Evolutionary conservation across 129 eudicot species (phyloP).

Genomic region (Ambrosia trifida): DNA sequence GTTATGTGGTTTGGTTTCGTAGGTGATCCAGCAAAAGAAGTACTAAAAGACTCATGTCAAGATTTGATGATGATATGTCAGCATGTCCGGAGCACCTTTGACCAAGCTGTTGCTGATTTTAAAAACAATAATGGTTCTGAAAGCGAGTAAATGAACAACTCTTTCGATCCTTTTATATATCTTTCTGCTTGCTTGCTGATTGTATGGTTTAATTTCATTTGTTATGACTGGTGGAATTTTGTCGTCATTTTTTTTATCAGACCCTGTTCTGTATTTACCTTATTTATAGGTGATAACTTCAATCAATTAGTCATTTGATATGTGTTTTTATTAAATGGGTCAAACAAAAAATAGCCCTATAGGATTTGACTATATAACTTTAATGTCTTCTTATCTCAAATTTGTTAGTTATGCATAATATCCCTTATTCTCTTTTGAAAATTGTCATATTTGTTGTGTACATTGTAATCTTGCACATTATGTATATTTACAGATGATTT

Average conservation of each 20-base stretch:
- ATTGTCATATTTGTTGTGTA: too few relatives aligned
- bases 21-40: slow-evolving; percentile 88
- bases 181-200: background rate
- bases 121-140: slow-evolving; percentile 41
- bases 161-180: background rate
- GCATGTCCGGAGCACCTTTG: slow-evolving; percentile 72
- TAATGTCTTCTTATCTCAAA: too few relatives aligned
- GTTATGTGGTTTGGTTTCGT: slow-evolving; percentile 13
- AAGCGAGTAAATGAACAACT: slow-evolving; percentile 19
- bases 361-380: too few relatives aligned
- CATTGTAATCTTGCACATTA: too few relatives aligned
- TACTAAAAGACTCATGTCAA: slow-evolving; percentile 82
- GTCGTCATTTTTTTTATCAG: background rate
- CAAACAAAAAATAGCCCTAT: background rate
- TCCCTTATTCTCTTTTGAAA: too few relatives aligned
- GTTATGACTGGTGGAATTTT: slow-evolving; percentile 17
- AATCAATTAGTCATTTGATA: background rate
- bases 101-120: slow-evolving; percentile 59
- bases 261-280: background rate
- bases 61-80: slow-evolving; percentile 75
- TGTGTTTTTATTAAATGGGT: background rate
- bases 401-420: too few relatives aligned
- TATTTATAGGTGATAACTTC: background rate
- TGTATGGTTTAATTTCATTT: slow-evolving; percentile 12
- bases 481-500: too few relatives aligned